A percentile compares a stretch with the other conserved stretches of the same genome.
These are phyloP conservation scores for Aphanomyces euteiches DNA, from an alignment of 352 stramenopile genomes.

Conservation along the genomic window DNA sequence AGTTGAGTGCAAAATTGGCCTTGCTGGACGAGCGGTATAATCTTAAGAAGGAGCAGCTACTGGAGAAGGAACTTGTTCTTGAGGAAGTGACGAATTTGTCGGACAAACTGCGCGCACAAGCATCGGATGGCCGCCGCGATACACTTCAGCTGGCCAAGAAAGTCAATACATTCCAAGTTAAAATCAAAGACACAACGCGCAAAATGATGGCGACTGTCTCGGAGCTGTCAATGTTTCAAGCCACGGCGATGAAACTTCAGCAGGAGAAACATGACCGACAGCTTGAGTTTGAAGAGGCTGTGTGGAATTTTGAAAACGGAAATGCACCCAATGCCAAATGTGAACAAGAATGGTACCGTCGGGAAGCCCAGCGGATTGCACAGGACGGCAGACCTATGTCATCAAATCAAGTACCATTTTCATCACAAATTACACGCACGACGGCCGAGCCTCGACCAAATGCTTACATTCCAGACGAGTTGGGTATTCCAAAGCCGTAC, in stretches of 20 bases:
- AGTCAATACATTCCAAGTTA: constrained; percentile 87
- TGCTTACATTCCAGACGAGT: constrained; percentile 90
- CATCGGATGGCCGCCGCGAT: constrained; percentile 63
- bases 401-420: constrained; percentile 44
- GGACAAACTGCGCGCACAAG: constrained; percentile 81
- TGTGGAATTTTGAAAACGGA: constrained; percentile 53
- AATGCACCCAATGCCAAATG: constrained; percentile 73
- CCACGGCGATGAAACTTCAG: constrained; percentile 91
- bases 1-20: constrained; percentile 78
- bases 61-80: constrained; percentile 93
- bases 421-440: constrained; percentile 74
- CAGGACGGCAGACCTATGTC: constrained; percentile 44
- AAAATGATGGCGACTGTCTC: constrained; percentile 94
- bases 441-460: constrained; percentile 90
- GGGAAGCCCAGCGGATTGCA: constrained; percentile 52
- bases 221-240: constrained; percentile 94
- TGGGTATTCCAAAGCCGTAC: constrained; percentile 93
- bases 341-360: constrained; percentile 65
- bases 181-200: constrained; percentile 88
- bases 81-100: constrained; percentile 89
- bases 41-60: constrained; percentile 88
- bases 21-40: constrained; percentile 86
- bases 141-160: constrained; percentile 82
- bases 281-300: constrained; percentile 64
- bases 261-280: constrained; percentile 83